phyloP scores from a whole-genome alignment of 371 early-diverging fungal genomes.

The Lichtheimia corymbifera region DNA sequence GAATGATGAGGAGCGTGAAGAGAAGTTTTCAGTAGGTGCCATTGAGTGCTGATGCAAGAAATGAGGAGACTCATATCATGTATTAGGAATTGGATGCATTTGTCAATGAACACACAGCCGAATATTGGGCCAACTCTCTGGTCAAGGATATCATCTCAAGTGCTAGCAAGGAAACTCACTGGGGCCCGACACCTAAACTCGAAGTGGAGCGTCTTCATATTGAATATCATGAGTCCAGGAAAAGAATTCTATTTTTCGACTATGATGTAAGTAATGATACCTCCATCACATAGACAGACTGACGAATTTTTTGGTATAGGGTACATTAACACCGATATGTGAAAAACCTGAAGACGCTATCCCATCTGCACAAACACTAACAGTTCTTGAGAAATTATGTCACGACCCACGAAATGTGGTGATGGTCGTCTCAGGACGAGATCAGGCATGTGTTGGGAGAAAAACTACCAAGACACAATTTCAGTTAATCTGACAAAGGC shows the following conservation, averaged over 20 bases:
- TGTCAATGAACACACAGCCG: slow-evolving; percentile 88
- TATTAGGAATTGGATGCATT: slow-evolving; percentile 75
- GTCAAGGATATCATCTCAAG: slow-evolving; percentile 57
- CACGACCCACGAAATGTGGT: slow-evolving; percentile 80
- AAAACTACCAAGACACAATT: slow-evolving; percentile 26
- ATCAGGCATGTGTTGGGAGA: slow-evolving; percentile 68
- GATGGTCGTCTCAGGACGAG: slow-evolving; percentile 92
- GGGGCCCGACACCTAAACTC: slow-evolving; percentile 63
- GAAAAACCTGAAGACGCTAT: slow-evolving; percentile 69
- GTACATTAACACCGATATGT: slow-evolving; percentile 79
- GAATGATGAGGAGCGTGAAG: slow-evolving; percentile 81
- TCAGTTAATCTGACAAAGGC: slow-evolving; percentile 15
- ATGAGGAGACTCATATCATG: neutral
- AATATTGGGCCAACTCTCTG: slow-evolving; percentile 89
- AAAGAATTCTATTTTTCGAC: slow-evolving; percentile 82
- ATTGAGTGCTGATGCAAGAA: neutral
- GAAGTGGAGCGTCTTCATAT: slow-evolving; percentile 38
- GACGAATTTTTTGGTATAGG: slow-evolving; percentile 51
- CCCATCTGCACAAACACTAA: slow-evolving; percentile 64
- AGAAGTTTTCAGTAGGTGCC: slow-evolving; percentile 75
- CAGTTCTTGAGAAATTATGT: slow-evolving; percentile 59
- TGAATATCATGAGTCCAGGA: slow-evolving; percentile 55
- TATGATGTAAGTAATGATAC: slow-evolving; percentile 67
- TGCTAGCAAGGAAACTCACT: slow-evolving; percentile 32
- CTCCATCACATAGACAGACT: slow-evolving; percentile 11